phyloP scores from a whole-genome alignment of 495 filamentous ascomycete genomes.

The Penicillium alfredii region DNA sequence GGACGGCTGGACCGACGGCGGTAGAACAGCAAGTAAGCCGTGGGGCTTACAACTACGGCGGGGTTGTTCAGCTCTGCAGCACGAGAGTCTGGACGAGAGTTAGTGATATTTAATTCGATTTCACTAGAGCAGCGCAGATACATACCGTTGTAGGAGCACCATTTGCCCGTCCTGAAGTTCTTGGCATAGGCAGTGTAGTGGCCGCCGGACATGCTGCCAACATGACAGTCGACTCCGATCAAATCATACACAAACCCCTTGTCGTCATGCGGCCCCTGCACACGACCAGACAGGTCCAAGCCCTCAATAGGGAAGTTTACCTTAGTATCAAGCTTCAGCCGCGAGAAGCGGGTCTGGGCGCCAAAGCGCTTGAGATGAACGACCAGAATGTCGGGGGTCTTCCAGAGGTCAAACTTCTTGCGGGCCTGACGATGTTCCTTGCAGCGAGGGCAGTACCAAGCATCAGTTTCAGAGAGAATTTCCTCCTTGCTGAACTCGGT shows the following conservation, averaged over 20 bases:
- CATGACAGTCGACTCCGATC: conserved; percentile 92
- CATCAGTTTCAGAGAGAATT: conserved; percentile 86
- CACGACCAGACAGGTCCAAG: conserved; percentile 70
- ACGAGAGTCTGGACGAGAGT: conserved; percentile 54
- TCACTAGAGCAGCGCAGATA: conserved; percentile 1
- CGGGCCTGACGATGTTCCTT: conserved; percentile 86
- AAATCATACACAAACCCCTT: conserved; percentile 85
- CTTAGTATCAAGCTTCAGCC: conserved; percentile 85
- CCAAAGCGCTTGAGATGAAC: conserved; percentile 95
- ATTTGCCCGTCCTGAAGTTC: conserved; percentile 76
- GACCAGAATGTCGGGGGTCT: conserved; percentile 86
- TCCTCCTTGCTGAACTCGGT: conserved; percentile 89
- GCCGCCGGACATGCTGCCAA: conserved; percentile 82
- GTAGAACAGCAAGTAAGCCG: conserved; percentile 94
- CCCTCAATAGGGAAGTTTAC: conserved; percentile 89
- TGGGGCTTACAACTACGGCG: conserved; percentile 52
- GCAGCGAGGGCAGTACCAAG: conserved; percentile 94
- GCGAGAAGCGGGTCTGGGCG: conserved; percentile 53
- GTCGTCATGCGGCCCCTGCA: conserved; percentile 69
- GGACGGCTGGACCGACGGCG: conserved; percentile 70
- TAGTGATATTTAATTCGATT: conserved; percentile 11
- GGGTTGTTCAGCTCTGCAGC: conserved; percentile 52
- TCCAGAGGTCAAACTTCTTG: conserved; percentile 97
- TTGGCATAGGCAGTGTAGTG: conserved; percentile 93
- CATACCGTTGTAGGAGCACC: conserved; percentile 94